Evolutionary conservation across 345 rosid species (phyloP), one percentile per base, ranked within the genome.

Genomic region (Eucalyptus coolabah): DNA sequence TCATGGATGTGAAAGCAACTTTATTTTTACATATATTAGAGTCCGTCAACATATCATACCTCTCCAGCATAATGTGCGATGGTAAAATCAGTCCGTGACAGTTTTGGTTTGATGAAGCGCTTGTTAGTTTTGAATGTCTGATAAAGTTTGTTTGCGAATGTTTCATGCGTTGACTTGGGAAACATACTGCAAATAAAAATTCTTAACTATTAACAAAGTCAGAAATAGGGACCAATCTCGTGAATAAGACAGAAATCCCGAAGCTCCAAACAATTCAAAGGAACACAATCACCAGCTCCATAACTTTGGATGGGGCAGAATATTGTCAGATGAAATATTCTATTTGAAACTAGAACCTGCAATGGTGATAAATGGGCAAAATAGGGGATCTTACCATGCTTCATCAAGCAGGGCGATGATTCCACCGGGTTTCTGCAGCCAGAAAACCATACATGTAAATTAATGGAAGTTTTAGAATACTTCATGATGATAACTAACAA

Each of bases 111-210:
- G 93, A 98, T 91, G 90, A 98, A 98, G 26, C 99, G 95, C 96
- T 98, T 97, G 94, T 96, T 95, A 60, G 6, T 50, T 92, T 96
- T 97, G 91, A 97, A 98, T 86, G 99, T 98, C 95, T 98, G 99
- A 91, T 97, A 97, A 47, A 98, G 97, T 95, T 96, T 98, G 89
- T 97, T 96, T 5, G 99, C 89, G 92, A 98, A 98, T 82, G 99
- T 98, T 92, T 98, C 99, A 63, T 98, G 99, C 12, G 99, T 98
- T 87, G 99, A 98, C 94, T 98, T 98, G 19, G 99, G 99, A 91
- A 98, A 98, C 99, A 98, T 98, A 91, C 99, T 98, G 95, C 88
- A 94, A 90, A 90, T 56, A 80, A 91, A n/a, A 30, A 59, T 45
- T 85, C 50, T 45, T 32, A 88, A 86, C n/a, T 23, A 45, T 87